These are phyloP conservation scores for Neofusicoccum umdonicola DNA, from an alignment of 2,329 filamentous ascomycete genomes.

Conservation along the genomic window DNA sequence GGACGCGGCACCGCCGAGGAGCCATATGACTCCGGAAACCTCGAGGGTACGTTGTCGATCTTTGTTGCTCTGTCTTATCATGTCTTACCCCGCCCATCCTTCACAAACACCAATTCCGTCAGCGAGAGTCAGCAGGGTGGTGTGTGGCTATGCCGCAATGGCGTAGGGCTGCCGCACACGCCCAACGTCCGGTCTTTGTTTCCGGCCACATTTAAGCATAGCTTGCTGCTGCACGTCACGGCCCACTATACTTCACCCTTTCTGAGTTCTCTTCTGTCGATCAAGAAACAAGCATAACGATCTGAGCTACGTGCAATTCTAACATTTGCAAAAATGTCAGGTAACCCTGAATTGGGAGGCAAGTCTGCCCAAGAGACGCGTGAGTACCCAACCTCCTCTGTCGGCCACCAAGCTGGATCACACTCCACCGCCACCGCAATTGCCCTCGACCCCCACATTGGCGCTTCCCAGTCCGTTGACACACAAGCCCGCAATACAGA, in stretches of 20 bases:
- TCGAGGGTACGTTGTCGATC: slow-evolving; percentile 49
- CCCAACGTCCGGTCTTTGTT: no score
- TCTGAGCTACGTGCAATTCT: not conserved
- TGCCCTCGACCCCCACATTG: not conserved
- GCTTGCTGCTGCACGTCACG: no score
- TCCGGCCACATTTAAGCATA: no score
- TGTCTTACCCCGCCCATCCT: not conserved
- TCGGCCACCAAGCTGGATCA: not conserved
- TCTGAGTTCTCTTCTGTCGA: not conserved
- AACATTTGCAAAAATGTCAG: not conserved
- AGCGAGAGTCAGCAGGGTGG: not conserved
- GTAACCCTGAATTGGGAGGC: slow-evolving; percentile 1
- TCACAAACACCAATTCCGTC: not conserved
- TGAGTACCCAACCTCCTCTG: not conserved
- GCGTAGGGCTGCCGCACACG: no score
- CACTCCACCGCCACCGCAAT: not conserved
- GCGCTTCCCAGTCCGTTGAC: not conserved
- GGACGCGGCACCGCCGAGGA: slow-evolving; percentile 67
- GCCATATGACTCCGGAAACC: slow-evolving; percentile 77
- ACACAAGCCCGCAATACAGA: not conserved
- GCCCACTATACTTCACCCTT: not conserved
- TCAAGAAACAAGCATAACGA: not conserved
- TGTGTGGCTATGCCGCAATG: not conserved
- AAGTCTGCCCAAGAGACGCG: not conserved
- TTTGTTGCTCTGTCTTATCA: not conserved